Evolutionary conservation across 306 rosid genomes (phyloP), one percentile per base, ranked within the genome.

Genomic region (Prunus salicina): DNA sequence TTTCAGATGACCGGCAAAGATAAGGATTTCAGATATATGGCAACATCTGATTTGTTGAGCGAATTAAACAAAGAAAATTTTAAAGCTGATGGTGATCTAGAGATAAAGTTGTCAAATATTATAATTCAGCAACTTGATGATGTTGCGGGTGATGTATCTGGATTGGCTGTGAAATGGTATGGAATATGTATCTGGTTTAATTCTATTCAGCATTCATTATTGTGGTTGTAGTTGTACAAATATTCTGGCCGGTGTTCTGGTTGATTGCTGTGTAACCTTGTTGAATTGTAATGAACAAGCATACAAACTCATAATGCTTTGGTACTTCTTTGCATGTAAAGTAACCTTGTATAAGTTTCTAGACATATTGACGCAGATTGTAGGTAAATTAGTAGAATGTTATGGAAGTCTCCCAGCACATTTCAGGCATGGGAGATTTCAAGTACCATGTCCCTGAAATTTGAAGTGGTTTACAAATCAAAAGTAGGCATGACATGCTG

Each of bases 1-100:
- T 82, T 73, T 52, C 80, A 93, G 97, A 93, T 93, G 93, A 91
- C 97, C 0, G 98, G 97, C 60, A 93, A 93, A 79, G 98, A 93
- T 89, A 93, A 93, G 81, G 98, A 93, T 77, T 93, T 79, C 74
- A 87, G 98, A 82, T 93, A 93, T 38, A 93, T 93, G 98, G 98
- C 98, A 10, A 93, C 98, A 52, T 93, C 96, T 72, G 98, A 93
- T 88, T 87, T 93, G 81, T 78, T 93, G 18, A 91, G 85, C 32
- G 98, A 93, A 64, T 76, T 93, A 74, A 91, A 82, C 84, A 91
- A 85, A 81, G 79, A 85, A 0, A 83, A 81, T 41, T 93, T 93
- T 56, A 93, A 84, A 84, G 90, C 96, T 7, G 98, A 93, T 82
- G 32, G 91, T 72, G 96, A 93, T 72, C 86, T 91, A 19, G 97